Evolutionary conservation across 2,329 filamentous ascomycete genomes (phyloP).

Genomic region (Hymenoscyphus infarciens): DNA sequence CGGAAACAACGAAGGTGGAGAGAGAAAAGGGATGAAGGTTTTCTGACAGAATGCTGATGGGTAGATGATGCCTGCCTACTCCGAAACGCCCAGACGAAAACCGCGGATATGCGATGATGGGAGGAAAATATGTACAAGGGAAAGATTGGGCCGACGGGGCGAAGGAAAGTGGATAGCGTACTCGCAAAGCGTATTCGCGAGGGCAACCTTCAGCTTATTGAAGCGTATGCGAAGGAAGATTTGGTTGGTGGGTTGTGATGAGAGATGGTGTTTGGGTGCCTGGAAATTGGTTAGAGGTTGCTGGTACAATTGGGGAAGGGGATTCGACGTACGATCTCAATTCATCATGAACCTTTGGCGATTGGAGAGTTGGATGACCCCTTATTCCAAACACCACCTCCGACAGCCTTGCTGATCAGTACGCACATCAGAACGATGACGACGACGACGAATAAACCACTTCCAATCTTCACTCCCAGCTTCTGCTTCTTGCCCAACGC

Average conservation of each 20-base stretch:
- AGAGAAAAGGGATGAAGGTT: too few relatives aligned
- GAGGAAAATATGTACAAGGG: constrained; percentile 7
- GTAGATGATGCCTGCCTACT: too few relatives aligned
- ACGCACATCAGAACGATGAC: constrained; percentile 13
- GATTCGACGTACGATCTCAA: background rate
- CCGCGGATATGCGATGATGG: constrained; percentile 3
- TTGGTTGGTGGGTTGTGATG: background rate
- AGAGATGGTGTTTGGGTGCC: background rate
- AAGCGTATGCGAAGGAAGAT: constrained; percentile 1
- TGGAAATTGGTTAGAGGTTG: background rate
- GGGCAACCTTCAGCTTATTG: background rate
- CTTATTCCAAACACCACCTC: constrained; percentile 13
- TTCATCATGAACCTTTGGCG: constrained; percentile 4
- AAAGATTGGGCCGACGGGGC: too few relatives aligned
- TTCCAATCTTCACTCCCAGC: constrained; percentile 11
- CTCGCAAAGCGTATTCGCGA: too few relatives aligned
- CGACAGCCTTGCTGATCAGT: constrained; percentile 14
- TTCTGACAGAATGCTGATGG: too few relatives aligned
- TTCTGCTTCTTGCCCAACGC: constrained; percentile 14
- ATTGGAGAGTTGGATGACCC: constrained; percentile 9
- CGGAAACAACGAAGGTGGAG: too few relatives aligned
- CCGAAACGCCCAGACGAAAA: constrained; percentile 8
- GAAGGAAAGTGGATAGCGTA: too few relatives aligned
- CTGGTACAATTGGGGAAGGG: background rate
- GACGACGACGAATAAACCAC: constrained; percentile 4